Evolutionary conservation across 1,284 basidiomycete genomes (phyloP).

Genomic region (Ustilago cynodontis): DNA sequence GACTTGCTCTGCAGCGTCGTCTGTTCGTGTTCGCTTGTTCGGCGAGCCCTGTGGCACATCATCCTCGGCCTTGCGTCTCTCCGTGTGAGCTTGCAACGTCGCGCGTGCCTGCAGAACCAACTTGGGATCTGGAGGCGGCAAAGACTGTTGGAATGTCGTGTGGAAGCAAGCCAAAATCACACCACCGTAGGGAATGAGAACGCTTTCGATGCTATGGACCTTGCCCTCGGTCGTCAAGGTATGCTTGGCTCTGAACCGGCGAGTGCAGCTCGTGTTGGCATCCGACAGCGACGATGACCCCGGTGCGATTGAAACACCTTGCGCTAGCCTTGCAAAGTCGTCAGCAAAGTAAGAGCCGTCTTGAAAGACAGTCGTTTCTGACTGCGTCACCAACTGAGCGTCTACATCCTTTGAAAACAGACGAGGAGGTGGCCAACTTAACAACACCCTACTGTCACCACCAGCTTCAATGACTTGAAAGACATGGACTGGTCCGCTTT

Average conservation of each 20-base stretch:
- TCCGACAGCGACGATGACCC: conserved; percentile 72
- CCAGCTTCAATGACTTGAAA: conserved; percentile 81
- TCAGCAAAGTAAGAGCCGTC: conserved; percentile 79
- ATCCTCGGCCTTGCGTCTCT: conserved; percentile 38
- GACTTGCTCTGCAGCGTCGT: neutral
- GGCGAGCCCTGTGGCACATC: conserved; percentile 18
- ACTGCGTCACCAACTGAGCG: conserved; percentile 16
- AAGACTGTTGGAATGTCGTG: conserved; percentile 65
- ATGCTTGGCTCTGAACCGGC: conserved; percentile 87
- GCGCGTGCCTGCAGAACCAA: conserved; percentile 29
- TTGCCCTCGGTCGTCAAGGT: conserved; percentile 75
- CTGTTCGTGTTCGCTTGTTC: conserved; percentile 32
- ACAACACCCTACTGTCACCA: conserved; percentile 76
- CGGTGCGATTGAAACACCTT: conserved; percentile 75
- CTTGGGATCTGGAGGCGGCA: conserved; percentile 42
- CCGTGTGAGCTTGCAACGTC: conserved; percentile 22
- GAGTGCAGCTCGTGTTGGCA: conserved; percentile 91
- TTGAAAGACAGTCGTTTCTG: conserved; percentile 53
- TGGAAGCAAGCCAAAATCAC: conserved; percentile 72
- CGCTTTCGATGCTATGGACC: conserved; percentile 80
- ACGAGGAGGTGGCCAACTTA: conserved; percentile 83
- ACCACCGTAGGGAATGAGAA: conserved; percentile 92
- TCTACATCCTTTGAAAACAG: conserved; percentile 34
- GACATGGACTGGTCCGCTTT: conserved; percentile 73
- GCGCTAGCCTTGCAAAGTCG: conserved; percentile 84